Evolutionary conservation across 306 rosid genomes (phyloP), one percentile per base, ranked within the genome.

Genomic region (Malus sieversii): DNA sequence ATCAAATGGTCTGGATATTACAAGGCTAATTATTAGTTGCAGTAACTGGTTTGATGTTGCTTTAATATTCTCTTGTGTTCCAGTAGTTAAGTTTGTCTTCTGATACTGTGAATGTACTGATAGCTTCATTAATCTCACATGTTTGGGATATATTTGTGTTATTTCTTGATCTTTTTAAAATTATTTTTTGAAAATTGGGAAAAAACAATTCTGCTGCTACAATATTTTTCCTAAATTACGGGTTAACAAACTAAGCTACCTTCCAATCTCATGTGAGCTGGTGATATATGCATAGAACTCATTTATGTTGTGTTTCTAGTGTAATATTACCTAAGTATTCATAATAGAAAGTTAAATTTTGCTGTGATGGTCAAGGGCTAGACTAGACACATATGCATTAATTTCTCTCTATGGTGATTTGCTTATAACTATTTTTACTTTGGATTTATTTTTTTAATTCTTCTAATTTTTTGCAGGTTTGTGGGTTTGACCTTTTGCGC

Each of bases 401-500:
- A 20, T 33, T 59, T 30, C 55, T 38, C 15, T 23, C n/a, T 33
- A 29, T 77, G 72, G 69, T 75, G 58, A 35, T 46, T 72, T 16
- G 57, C 8, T 40, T 32, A 32, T 60, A 29, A 63, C 22, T 58
- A 66, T 19, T 58, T 38, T 74, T 38, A 40, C 67, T 81, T 82
- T 60, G 44, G 79, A 32, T 77, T 73, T 58, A 19, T 27, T 20
- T 76, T 65, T 16, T 78, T 45, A 76, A 29, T 80, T 68, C 52
- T 79, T 87, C 68, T 68, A 59, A 40, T 78, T 75, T 45, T 52
- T 57, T 81, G 79, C 91, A 95, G 99, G 99, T 95, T 84, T 92
- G 99, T 78, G 99, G 97, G 72, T 95, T 95, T 83, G 99, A 95
- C 89, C 97, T 95, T 71, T 81, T 95, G 84, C 91, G 99, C 74